Evolutionary conservation across 805 yeast species (phyloP).

Genomic region (Lipomyces mesembrius): DNA sequence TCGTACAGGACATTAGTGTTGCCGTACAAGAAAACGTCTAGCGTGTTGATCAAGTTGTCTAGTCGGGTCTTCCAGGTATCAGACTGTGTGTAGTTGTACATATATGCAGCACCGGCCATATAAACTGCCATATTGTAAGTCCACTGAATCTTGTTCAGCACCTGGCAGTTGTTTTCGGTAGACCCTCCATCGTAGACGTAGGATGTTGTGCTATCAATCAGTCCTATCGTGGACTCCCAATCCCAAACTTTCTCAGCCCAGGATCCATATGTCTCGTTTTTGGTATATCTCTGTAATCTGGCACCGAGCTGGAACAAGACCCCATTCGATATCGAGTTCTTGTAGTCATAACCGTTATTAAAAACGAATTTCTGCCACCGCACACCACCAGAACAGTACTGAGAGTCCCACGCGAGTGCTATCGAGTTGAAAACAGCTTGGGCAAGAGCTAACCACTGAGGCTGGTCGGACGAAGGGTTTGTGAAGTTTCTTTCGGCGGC

Average conservation of each 20-base stretch:
- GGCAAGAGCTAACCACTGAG: constrained; percentile 75
- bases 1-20: constrained; percentile 61
- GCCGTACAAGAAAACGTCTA: constrained; percentile 53
- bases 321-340: constrained; percentile 87
- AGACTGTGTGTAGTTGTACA: constrained; percentile 55
- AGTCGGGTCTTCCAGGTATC: constrained; percentile 62
- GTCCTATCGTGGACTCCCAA: constrained; percentile 63
- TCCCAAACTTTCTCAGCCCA: constrained; percentile 75
- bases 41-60: constrained; percentile 53
- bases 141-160: constrained; percentile 64
- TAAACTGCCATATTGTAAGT: constrained; percentile 74
- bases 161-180: constrained; percentile 54
- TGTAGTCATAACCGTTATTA: constrained; percentile 86
- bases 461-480: constrained; percentile 62
- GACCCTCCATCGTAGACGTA: constrained; percentile 76
- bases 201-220: constrained; percentile 46
- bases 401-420: constrained; percentile 76
- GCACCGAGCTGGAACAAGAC: constrained; percentile 81
- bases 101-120: constrained; percentile 69
- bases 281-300: constrained; percentile 77
- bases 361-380: constrained; percentile 92
- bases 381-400: constrained; percentile 71
- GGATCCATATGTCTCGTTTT: constrained; percentile 70
- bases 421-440: constrained; percentile 89
- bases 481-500: constrained; percentile 85